Evolutionary conservation across 2,329 filamentous ascomycete genomes (phyloP), one percentile per base, ranked within the genome.

Genomic region (Epichloe glyceriae): DNA sequence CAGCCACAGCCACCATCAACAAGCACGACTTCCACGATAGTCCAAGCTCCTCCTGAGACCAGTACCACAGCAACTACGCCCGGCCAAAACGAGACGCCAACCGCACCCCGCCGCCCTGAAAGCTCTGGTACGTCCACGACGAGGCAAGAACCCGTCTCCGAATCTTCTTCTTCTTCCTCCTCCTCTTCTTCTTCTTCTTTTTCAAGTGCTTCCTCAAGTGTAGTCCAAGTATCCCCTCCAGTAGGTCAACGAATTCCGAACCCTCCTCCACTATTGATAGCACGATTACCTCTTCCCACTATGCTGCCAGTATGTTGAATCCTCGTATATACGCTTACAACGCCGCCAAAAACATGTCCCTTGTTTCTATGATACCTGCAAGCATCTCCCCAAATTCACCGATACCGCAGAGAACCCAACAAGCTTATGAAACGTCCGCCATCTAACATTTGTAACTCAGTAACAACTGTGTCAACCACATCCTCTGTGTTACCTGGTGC

Each of bases 251-350:
- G 57, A 58, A 60, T 56, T 56, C 51, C 46, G 37, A 38, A 62
- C 58, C 57, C 53, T 60, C 53, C 17, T 50, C 49, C 35, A 46
- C 38, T 17, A 26, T 39, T 30, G 20, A 38, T 5, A 49, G 19
- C 19, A 34, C 38, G 35, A 38, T 8, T 15, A 12, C 34, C 14
- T 48, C 47, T 33, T 41, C 45, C 26, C 10, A 37, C n/a, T 57
- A 64, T 55, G 58, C 60, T 58, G 56, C 62, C 56, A 61, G 64
- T 65, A 67, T 61, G 55, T 64, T 60, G 17, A 34, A 20, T 33
- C 20, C 33, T 34, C 17, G 10, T 35, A 20, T 50, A 14, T 30
- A 20, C 4, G 19, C 22, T 22, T 35, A 26, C 34, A 11, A 35
- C 11, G 3, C 19, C 26, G 20, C 37, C 20, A 39, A 19, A 19